Percentiles rank a stretch among this genome's conserved stretches.
Conservation (phyloP, 179 eudicot species). For the Gypsophila paniculata region DNA sequence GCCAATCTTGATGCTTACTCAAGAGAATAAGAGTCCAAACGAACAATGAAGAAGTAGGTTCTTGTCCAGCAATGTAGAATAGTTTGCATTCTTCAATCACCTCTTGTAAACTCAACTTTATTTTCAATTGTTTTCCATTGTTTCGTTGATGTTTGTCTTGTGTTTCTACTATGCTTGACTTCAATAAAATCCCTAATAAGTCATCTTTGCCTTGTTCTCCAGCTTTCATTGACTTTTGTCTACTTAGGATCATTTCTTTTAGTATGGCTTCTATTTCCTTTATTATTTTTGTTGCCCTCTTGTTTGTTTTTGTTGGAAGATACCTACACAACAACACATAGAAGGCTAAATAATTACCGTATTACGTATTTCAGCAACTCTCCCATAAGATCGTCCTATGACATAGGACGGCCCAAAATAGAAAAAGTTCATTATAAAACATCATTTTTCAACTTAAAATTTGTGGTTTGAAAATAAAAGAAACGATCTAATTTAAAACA, state of each 20-base stretch:
- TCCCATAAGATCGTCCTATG: no score
- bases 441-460: no score
- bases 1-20: conserved; percentile 31
- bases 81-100: conserved; percentile 36
- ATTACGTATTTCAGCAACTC: no score
- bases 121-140: neutral
- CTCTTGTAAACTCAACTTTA: conserved; percentile 29
- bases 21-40: conserved; percentile 28
- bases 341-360: neutral
- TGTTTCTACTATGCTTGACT: conserved; percentile 24
- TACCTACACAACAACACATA: conserved; percentile 14
- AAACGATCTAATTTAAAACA: no score
- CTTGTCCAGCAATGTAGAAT: conserved; percentile 37
- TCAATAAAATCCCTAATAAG: conserved; percentile 30
- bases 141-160: neutral
- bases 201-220: conserved; percentile 30
- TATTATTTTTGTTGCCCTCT: conserved; percentile 26
- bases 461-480: no score
- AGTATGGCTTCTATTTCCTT: conserved; percentile 24
- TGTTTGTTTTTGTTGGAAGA: conserved; percentile 37
- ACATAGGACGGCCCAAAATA: no score
- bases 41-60: conserved; percentile 29
- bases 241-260: conserved; percentile 27
- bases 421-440: no score
- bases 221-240: conserved; percentile 26